Conservation (phyloP, 495 filamentous ascomycete genomes). For the Aspergillus haitiensis region DNA sequence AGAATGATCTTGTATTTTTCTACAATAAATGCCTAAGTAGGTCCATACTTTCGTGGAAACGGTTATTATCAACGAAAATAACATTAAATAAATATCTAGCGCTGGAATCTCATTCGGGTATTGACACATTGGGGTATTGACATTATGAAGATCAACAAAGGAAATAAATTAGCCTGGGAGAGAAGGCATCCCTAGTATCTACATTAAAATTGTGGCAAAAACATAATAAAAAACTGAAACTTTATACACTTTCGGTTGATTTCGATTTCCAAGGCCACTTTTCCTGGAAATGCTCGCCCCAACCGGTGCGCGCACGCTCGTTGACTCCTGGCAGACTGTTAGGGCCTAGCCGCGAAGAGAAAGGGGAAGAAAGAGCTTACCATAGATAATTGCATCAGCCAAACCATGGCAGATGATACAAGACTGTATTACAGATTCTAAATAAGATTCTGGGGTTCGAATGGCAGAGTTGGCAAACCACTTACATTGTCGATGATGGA, state of each 20-base stretch:
- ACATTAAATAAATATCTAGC: no score
- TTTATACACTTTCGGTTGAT: not conserved
- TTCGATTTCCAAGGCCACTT: constrained; percentile 2
- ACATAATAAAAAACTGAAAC: not conserved
- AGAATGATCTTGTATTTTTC: no score
- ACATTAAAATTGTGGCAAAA: not conserved
- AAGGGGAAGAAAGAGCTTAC: not conserved
- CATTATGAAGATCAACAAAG: no score
- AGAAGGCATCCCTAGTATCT: not conserved
- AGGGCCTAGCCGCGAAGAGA: no score
- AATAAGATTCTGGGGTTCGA: not conserved
- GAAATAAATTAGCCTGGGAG: not conserved
- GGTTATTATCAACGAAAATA: no score
- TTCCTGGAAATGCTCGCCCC: not conserved
- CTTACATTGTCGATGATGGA: constrained; percentile 13
- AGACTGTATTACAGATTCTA: not conserved
- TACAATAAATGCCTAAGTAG: no score
- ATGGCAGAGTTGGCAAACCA: not conserved
- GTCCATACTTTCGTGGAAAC: no score
- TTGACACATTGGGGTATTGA: no score
- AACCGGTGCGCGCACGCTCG: constrained; percentile 5
- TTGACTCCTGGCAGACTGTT: not conserved
- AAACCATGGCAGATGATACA: constrained; percentile 14
- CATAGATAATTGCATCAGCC: constrained; percentile 15
- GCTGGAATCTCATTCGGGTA: no score